Base-by-base conservation (phyloP, 2,329 filamentous ascomycete genomes). In the Fusarium sp. region DNA sequence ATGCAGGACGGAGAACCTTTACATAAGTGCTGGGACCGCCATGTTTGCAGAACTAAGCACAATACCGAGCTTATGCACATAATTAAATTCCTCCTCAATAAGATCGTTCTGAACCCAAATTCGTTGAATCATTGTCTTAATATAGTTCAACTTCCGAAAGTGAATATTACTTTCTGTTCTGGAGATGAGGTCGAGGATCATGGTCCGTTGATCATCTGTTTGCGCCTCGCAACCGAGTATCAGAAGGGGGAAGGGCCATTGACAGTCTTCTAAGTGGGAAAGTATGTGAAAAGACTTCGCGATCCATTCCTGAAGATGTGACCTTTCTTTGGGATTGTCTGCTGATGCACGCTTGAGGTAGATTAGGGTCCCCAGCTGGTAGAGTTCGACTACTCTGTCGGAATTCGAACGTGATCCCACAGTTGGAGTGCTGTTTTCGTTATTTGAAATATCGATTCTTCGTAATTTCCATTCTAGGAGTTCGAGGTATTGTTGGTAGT, bases 71-170 rank as follows among this genome's bases (percentile, higher is more conserved):
- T 73, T 73, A 0, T 49, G 14, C 0, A 68, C 36, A 49, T 75
- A 75, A 6, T 73, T 71, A 17, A 66, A 24, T 0, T 60, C 35
- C 6, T 40, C 53, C 2, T 22, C 4, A 2, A 61, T 66, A 1
- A 84, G 71, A 55, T 84, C 82, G 5, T 81, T 75, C 51, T 83
- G 82, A 4, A 79, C 76, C 82, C 82, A 84, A 3, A 81, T 36
- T 0, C 75, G 72, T 44, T 81, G 62, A 1, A 83, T 14, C 5
- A 82, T 24, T 1, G 53, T n/a, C 40, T 70, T 75, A 0, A 76
- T 49, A 5, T 75, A 63, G 1, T 75, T 65, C 4, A 79, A 71
- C 3, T 72, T 76, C 7, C 79, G 64, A 1, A 73, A 76, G 0
- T 66, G 62, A 9, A n/a, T n/a, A 0, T 46, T 66, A 0, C 61